These are phyloP conservation scores for Citrullus mucosospermus DNA, from an alignment of 306 rosid genomes.

Conservation along the genomic window DNA sequence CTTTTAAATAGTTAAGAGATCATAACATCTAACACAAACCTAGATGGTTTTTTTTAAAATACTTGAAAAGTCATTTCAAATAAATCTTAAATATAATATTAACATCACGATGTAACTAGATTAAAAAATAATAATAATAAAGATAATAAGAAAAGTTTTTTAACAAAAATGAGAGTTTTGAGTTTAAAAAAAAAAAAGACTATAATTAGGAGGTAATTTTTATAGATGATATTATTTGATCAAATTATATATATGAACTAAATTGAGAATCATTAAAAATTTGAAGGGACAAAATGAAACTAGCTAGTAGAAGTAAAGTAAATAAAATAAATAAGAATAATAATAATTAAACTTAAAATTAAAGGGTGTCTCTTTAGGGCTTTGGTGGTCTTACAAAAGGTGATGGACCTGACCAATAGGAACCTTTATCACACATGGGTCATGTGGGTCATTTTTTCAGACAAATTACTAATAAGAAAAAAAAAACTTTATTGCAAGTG, in stretches of 20 bases:
- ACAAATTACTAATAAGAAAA: not conserved
- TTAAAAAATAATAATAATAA: too few relatives aligned
- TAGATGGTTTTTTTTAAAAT: too few relatives aligned
- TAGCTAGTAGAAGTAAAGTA: too few relatives aligned
- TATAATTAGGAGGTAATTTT: not conserved
- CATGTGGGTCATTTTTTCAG: slow-evolving; percentile 1
- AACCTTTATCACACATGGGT: slow-evolving; percentile 10
- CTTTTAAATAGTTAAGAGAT: too few relatives aligned
- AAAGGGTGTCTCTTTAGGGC: not conserved
- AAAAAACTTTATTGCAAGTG: not conserved
- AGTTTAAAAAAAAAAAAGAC: too few relatives aligned
- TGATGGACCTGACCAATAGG: not conserved
- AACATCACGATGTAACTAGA: too few relatives aligned
- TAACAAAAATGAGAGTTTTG: too few relatives aligned
- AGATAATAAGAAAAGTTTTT: too few relatives aligned
- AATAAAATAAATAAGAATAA: not conserved
- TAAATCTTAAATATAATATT: too few relatives aligned
- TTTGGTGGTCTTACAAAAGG: not conserved
- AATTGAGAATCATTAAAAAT: not conserved
- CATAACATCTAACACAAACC: too few relatives aligned
- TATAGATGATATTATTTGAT: too few relatives aligned
- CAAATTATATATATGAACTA: not conserved
- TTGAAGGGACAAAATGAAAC: not conserved
- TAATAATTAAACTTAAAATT: not conserved
- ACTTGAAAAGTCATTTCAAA: too few relatives aligned